phyloP scores from a whole-genome alignment of 2,329 filamentous ascomycete species.

The Alternaria incomplexa region DNA sequence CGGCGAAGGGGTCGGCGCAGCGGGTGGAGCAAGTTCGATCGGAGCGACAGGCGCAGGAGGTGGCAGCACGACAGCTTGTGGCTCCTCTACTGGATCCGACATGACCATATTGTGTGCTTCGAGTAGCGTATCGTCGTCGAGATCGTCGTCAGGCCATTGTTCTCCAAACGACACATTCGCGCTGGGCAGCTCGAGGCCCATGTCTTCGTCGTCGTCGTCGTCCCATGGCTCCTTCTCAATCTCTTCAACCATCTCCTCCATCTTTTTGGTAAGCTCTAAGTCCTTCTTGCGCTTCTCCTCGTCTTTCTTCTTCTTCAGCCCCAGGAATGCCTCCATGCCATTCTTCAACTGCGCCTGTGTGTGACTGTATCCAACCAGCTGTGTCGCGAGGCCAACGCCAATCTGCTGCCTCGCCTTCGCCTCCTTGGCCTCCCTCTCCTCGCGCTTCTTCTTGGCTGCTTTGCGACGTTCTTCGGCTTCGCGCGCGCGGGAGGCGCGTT shows the following conservation, averaged over 20 bases:
- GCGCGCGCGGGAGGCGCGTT: constrained; percentile 40
- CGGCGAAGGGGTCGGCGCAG: neutral
- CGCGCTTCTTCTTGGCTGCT: constrained; percentile 38
- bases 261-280: constrained; percentile 22
- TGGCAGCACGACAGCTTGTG: neutral
- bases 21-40: neutral
- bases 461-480: constrained; percentile 41
- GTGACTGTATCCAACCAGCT: constrained; percentile 47
- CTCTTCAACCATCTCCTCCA: constrained; percentile 29
- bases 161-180: constrained; percentile 12
- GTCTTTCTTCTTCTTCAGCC: constrained; percentile 31
- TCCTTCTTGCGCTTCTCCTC: constrained; percentile 28
- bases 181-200: constrained; percentile 18
- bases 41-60: constrained; percentile 2
- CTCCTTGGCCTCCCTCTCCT: constrained; percentile 42
- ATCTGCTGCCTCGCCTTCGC: constrained; percentile 31
- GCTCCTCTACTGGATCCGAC: constrained; percentile 31
- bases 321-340: constrained; percentile 47
- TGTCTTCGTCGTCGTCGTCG: constrained; percentile 27
- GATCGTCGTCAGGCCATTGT: constrained; percentile 35
- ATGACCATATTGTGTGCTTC: constrained; percentile 35
- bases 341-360: constrained; percentile 46
- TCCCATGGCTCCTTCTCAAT: constrained; percentile 44
- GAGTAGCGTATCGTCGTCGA: constrained; percentile 43
- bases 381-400: constrained; percentile 47